Evolutionary conservation across 257 asterid genomes (phyloP).

Genomic region (Thymus quinquecostatus): DNA sequence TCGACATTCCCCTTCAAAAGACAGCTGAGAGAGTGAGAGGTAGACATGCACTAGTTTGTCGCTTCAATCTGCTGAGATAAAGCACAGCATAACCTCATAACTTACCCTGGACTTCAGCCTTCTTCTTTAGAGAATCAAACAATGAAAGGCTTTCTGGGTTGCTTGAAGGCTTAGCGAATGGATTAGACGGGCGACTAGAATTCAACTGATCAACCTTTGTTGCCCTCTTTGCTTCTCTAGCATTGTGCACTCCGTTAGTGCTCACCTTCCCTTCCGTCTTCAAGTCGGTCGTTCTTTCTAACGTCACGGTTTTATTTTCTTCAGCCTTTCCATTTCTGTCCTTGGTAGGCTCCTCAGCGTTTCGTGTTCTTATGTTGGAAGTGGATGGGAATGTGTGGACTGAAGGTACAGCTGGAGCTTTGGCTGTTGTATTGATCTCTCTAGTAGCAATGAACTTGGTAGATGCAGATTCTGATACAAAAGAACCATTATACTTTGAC

Average conservation of each 20-base stretch:
- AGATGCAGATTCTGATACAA: constrained; percentile 37
- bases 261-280: constrained; percentile 33
- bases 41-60: not conserved
- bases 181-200: constrained; percentile 68
- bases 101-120: constrained; percentile 38
- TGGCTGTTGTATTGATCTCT: constrained; percentile 47
- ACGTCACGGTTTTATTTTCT: constrained; percentile 34
- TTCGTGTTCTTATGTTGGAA: constrained; percentile 35
- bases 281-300: constrained; percentile 43
- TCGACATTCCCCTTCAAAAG: constrained; percentile 7
- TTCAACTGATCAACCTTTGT: constrained; percentile 30
- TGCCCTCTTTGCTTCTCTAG: constrained; percentile 41
- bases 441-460: constrained; percentile 35
- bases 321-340: constrained; percentile 40
- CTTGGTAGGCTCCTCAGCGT: constrained; percentile 42
- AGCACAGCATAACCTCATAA: constrained; percentile 33
- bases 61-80: constrained; percentile 19
- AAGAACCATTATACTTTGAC: constrained; percentile 29
- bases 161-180: constrained; percentile 74
- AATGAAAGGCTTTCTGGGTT: constrained; percentile 57
- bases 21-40: not conserved
- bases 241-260: constrained; percentile 28
- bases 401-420: constrained; percentile 38
- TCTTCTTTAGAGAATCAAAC: constrained; percentile 74
- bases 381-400: constrained; percentile 38